Base-by-base conservation (phyloP, 257 asterid species). In the Haberlea rhodopensis region DNA sequence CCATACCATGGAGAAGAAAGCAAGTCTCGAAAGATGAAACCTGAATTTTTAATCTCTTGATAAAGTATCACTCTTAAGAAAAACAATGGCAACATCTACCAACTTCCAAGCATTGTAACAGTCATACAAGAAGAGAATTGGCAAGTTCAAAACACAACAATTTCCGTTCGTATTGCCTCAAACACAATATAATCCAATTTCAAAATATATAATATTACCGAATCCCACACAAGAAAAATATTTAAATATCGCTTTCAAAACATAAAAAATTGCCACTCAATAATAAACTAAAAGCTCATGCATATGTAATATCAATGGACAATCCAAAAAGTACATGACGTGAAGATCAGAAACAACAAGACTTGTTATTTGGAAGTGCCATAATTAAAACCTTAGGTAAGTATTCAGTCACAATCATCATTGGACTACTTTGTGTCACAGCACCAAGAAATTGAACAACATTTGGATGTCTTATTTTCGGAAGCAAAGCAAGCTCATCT, bases 371-470 rank as follows among this genome's bases (percentile, higher is more conserved):
- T 6, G 13, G n/a, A 37, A 37, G 5, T 10, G 46, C n/a, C 0
- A 0, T 13, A 11, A 11, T 37, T 19, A 25, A 23, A n/a, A 55
- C 60, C 60, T 55, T 55, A 5, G 60, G 15, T 55, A 55, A 55
- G 60, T 55, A 55, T 55, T 55, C 32, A 23, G 60, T 55, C n/a
- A 55, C 60, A 13, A 55, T 55, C 60, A 23, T 24, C 60, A 55
- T 55, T 25, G 32, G 60, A 55, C 60, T 55, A 25, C 60, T 55
- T 25, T 55, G 60, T 10, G 60, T 55, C 29, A 55, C 60, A 55
- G 37, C 34, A 55, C 60, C 60, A 55, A 55, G 60, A 37, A 37
- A 37, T 37, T 37, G 46, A 37, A 37, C 46, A 37, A 37, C 46
- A 37, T 37, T 37, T 51, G 56, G 60, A 55, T 55, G 60, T 29